A percentile compares a stretch with the other conserved stretches of the same genome.
Evolutionary conservation across 257 asterid genomes (phyloP).

Genomic region (Solanum rostratum): DNA sequence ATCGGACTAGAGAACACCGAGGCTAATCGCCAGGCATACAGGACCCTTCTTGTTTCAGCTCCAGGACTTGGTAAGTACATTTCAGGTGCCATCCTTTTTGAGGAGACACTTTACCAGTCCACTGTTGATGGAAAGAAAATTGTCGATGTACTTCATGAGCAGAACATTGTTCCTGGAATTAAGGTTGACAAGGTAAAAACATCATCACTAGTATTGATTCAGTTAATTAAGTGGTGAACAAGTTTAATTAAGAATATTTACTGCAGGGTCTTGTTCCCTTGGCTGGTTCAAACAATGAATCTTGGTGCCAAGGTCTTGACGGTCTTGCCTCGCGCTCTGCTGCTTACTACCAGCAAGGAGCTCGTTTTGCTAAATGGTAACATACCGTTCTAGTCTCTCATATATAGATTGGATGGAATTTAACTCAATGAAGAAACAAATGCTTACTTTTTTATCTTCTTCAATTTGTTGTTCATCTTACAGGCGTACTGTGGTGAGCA

Average conservation of each 20-base stretch:
- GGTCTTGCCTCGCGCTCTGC: constrained; percentile 76
- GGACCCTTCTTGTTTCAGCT: constrained; percentile 53
- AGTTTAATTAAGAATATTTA: neutral
- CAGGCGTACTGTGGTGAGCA: constrained; percentile 81
- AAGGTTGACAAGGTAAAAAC: constrained; percentile 50
- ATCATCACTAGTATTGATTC: neutral
- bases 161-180: constrained; percentile 58
- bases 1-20: constrained; percentile 66
- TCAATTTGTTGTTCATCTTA: neutral
- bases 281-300: constrained; percentile 64
- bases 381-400: neutral
- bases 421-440: neutral
- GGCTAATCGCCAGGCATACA: constrained; percentile 64
- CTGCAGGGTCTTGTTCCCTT: constrained; percentile 68
- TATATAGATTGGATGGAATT: neutral
- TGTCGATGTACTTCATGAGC: constrained; percentile 53
- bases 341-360: constrained; percentile 76
- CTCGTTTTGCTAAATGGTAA: constrained; percentile 67
- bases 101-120: constrained; percentile 67
- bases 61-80: constrained; percentile 60
- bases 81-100: constrained; percentile 64
- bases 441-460: neutral
- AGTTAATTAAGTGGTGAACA: neutral
- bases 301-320: constrained; percentile 90
- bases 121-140: constrained; percentile 66